Evolutionary conservation across 2,329 filamentous ascomycete species (phyloP).

Genomic region (Aspergillus proliferans): DNA sequence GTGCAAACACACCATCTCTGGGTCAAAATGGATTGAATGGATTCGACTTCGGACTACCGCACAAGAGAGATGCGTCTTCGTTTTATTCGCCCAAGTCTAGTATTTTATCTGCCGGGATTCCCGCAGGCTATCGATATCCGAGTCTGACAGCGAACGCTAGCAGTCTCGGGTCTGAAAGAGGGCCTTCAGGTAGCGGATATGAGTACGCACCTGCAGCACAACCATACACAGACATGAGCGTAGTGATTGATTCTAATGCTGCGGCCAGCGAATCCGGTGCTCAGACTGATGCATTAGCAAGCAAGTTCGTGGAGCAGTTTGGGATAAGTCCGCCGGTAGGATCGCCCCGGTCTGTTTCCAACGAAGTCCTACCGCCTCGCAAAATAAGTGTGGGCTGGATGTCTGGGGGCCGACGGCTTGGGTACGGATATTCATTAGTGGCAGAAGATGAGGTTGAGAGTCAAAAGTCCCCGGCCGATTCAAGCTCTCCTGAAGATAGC

Average conservation of each 20-base stretch:
- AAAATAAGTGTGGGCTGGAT: slow-evolving; percentile 39
- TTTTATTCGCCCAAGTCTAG: slow-evolving; percentile 21
- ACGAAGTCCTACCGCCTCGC: slow-evolving; percentile 15
- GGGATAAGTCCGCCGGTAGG: slow-evolving; percentile 7
- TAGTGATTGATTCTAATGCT: neutral
- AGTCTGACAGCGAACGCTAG: neutral
- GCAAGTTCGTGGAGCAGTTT: slow-evolving; percentile 31
- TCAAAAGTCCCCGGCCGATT: neutral
- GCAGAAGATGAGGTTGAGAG: slow-evolving; percentile 13
- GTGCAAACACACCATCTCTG: neutral
- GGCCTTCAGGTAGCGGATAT: neutral
- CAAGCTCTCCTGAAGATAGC: neutral
- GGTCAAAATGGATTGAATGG: neutral
- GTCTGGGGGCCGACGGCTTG: slow-evolving; percentile 33
- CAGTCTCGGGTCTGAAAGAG: neutral
- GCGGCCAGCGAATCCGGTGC: slow-evolving; percentile 1
- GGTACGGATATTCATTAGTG: slow-evolving; percentile 36
- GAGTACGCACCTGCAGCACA: neutral
- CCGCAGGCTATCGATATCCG: neutral
- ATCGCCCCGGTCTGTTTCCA: neutral
- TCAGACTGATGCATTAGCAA: slow-evolving; percentile 12
- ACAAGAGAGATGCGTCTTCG: slow-evolving; percentile 15
- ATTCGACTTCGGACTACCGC: slow-evolving; percentile 1
- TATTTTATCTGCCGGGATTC: slow-evolving; percentile 4
- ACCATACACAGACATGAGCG: no score